A percentile compares a stretch with the other conserved stretches of the same genome.
Conservation (phyloP, 345 rosid genomes). For the Ceriops zippeliana region DNA sequence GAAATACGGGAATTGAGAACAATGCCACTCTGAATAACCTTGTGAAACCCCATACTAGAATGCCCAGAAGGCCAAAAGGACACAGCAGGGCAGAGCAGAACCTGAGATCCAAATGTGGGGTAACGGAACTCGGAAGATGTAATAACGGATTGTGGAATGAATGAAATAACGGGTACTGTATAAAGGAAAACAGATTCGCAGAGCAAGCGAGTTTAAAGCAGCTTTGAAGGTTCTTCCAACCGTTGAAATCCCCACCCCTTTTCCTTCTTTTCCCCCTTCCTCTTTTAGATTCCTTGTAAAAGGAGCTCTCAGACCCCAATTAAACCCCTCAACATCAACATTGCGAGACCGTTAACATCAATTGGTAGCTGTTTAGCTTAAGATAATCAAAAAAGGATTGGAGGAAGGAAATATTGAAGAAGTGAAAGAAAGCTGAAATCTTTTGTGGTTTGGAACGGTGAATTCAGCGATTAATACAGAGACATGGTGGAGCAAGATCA, state of each 20-base stretch:
- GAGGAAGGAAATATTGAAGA: no score
- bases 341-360: no score
- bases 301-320: constrained; percentile 14
- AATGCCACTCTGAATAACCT: constrained; percentile 22
- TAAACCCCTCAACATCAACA: no score
- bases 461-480: no score
- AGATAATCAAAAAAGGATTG: no score
- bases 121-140: neutral
- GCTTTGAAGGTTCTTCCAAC: constrained; percentile 22
- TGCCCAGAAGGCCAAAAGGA: neutral
- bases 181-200: constrained; percentile 16
- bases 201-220: constrained; percentile 12
- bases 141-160: neutral
- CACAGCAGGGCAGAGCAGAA: neutral
- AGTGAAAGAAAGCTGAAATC: no score
- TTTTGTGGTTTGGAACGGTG: no score
- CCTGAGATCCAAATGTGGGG: neutral
- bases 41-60: neutral
- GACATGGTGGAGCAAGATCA: no score
- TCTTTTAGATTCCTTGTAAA: constrained; percentile 18
- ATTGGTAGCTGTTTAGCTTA: no score
- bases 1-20: constrained; percentile 19
- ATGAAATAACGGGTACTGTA: constrained; percentile 21
- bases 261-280: neutral
- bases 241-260: constrained; percentile 12